Base-by-base conservation (phyloP, 805 yeast genomes). In the Schwanniomyces pseudopolymorphus region DNA sequence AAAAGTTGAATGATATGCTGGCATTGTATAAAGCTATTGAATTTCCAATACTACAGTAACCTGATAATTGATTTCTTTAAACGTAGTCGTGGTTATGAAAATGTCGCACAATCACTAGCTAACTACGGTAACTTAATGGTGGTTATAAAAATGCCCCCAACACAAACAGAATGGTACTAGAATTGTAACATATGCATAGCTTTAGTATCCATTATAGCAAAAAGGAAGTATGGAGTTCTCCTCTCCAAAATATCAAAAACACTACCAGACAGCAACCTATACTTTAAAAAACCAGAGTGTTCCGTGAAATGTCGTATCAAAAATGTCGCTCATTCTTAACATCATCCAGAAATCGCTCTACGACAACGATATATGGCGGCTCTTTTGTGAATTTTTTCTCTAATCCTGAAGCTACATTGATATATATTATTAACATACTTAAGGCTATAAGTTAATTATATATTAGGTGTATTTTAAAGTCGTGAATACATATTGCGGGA, bases 1-100 rank as follows among this genome's bases (percentile, higher is more conserved):
- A 59, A 87, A 87, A 1, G 94, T 86, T 16, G 94, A 87, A 60
- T 87, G 94, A 58, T 84, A 87, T 8, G 92, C 94, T 74, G 78
- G 78, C 78, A 72, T 72, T 36, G 25, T 36, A 36, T 36, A 20
- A 20, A 36, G 8, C 6, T 31, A 7, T 20, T 10, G 5, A 9
- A 8, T 36, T 19, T 20, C 10, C 9, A 11, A 9, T n/a, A 36
- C 4, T 36, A 36, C 20, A 4, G 4, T 16, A 4, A 36, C 5
- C 35, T 10, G 35, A 22, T 22, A 22, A 8, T 14, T 14, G 35
- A 31, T 31, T 31, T 31, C 19, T 16, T 31, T 26, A 26, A 31
- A 16, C n/a, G 20, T 17, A 31, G 35, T 31, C 35, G 35, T 31
- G 35, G 35, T 31, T 5, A 9, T 31, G 35, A 14, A 31, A 31